These are phyloP conservation scores for Fusarium keratoplasticum DNA, from an alignment of 2,329 filamentous ascomycete species.

Conservation along the genomic window DNA sequence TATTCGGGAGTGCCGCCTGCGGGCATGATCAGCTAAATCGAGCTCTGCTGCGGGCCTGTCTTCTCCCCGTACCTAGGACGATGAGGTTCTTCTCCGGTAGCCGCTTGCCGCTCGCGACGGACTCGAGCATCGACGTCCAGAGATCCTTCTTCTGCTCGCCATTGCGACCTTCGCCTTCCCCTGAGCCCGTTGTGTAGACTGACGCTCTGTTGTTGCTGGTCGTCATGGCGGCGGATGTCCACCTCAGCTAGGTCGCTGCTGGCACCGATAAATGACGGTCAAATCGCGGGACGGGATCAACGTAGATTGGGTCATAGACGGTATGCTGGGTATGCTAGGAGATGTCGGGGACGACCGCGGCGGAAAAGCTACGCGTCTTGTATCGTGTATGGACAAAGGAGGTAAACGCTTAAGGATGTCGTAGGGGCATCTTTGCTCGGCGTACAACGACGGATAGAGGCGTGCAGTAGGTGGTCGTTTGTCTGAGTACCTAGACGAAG, in stretches of 20 bases:
- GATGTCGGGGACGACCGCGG: slow-evolving; percentile 10
- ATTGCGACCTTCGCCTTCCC: slow-evolving; percentile 67
- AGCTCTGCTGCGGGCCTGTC: slow-evolving; percentile 4
- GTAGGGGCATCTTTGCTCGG: slow-evolving; percentile 45
- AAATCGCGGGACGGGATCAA: slow-evolving; percentile 8
- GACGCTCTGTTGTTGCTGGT: slow-evolving; percentile 69
- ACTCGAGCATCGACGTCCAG: slow-evolving; percentile 94
- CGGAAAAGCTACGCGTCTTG: slow-evolving; percentile 34
- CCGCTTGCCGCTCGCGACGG: slow-evolving; percentile 88
- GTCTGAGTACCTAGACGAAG: slow-evolving; percentile 4
- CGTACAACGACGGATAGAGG: slow-evolving; percentile 13
- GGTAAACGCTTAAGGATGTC: slow-evolving; percentile 36
- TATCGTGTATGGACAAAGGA: slow-evolving; percentile 37
- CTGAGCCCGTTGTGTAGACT: slow-evolving; percentile 68
- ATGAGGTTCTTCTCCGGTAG: slow-evolving; percentile 92
- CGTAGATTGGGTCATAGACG: slow-evolving; percentile 26
- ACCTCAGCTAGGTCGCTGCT: slow-evolving; percentile 27
- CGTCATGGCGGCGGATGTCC: slow-evolving; percentile 55
- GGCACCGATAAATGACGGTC: slow-evolving; percentile 14
- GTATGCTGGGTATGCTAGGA: not conserved
- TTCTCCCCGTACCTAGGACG: slow-evolving; percentile 74
- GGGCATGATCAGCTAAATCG: slow-evolving; percentile 45
- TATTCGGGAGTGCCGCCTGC: slow-evolving; percentile 83
- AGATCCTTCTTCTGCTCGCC: slow-evolving; percentile 86
- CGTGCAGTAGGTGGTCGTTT: slow-evolving; percentile 5